Base-by-base conservation (phyloP, 73 alveolate species). In the Uronychia setigera region DNA sequence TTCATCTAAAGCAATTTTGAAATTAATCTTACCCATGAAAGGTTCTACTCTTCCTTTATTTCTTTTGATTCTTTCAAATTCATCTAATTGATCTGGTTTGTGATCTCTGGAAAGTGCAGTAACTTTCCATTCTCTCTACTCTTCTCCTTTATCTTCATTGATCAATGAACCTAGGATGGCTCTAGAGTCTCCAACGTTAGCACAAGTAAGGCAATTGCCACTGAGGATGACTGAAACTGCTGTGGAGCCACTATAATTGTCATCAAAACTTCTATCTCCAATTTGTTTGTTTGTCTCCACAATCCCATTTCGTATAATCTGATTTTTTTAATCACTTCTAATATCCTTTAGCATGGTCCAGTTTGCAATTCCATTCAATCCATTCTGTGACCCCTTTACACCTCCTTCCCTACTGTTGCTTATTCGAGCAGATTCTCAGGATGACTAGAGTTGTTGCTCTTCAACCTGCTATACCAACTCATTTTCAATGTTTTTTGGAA, bases 181-280 rank as follows among this genome's bases (percentile, higher is more conserved):
- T 31, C 94, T 74, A 1, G 87, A 76, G 33, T 88, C 94, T 1
- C 94, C 94, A 75, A 83, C 33, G 67, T 88, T 88, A 1, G 89
- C 89, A 33, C 94, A 88, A 25, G 85, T 77, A 0, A 82, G 35
- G 31, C 77, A 58, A 33, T 88, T 82, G 59, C 60, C 35, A 84
- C 79, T 33, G 59, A 92, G n/a, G 46, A 92, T 25, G 13, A 82
- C 58, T 0, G 79, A n/a, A 32, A 58, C 84, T 30, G 91, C 78
- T 1, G 94, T 88, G 46, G 93, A 80, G 30, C 96, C 96, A 25
- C 90, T 75, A 28, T 83, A 33, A 78, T 83, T 79, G 29, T 78
- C 32, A 59, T 88, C 90, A 33, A 81, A 60, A 28, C 84, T 83
- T 29, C 74, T 80, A 19, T 34, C 14, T 1, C 35, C 84, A 1